Percentiles rank a stretch among this genome's conserved stretches.
Conservation (phyloP, 2,329 filamentous ascomycete genomes). For the Curvularia spicifera region DNA sequence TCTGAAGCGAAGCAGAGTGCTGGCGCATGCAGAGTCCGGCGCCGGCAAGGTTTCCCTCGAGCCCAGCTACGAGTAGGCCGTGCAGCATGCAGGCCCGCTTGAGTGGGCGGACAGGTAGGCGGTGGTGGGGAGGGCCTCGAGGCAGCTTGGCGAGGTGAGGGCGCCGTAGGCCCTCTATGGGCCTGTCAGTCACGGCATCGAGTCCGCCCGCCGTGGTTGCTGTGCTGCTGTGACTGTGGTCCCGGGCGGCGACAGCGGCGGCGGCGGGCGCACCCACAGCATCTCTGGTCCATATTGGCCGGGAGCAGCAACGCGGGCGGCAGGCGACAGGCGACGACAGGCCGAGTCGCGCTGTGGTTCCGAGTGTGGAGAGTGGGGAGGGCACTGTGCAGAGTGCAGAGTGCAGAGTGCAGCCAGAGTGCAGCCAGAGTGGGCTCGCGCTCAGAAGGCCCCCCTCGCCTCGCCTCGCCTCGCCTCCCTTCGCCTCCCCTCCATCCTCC, state of each 20-base stretch:
- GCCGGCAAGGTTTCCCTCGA: conserved; percentile 29
- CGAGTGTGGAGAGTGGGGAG: conserved; percentile 23
- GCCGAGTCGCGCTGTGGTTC: conserved; percentile 4
- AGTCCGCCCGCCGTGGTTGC: neutral
- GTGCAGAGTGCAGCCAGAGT: conserved; percentile 20
- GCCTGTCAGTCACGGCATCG: too few relatives aligned
- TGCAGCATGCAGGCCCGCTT: conserved; percentile 40
- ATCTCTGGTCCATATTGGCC: too few relatives aligned
- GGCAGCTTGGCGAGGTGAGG: neutral
- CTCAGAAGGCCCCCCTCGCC: neutral
- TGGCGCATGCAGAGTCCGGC: conserved; percentile 33
- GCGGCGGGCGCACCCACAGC: neutral
- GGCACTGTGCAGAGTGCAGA: conserved; percentile 30
- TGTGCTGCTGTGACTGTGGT: neutral
- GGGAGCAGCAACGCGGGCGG: neutral
- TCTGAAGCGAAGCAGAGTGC: conserved; percentile 27
- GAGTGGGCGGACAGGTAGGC: conserved; percentile 21
- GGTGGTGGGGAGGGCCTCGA: conserved; percentile 18
- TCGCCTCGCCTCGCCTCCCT: too few relatives aligned
- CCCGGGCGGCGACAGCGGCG: neutral
- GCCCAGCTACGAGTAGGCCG: conserved; percentile 26
- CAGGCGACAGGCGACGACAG: neutral
- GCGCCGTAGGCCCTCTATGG: neutral
- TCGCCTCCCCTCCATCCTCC: neutral
- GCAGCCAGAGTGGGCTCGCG: neutral